Base-by-base conservation (phyloP, 2,329 filamentous ascomycete genomes). In the Cercospora sesami region DNA sequence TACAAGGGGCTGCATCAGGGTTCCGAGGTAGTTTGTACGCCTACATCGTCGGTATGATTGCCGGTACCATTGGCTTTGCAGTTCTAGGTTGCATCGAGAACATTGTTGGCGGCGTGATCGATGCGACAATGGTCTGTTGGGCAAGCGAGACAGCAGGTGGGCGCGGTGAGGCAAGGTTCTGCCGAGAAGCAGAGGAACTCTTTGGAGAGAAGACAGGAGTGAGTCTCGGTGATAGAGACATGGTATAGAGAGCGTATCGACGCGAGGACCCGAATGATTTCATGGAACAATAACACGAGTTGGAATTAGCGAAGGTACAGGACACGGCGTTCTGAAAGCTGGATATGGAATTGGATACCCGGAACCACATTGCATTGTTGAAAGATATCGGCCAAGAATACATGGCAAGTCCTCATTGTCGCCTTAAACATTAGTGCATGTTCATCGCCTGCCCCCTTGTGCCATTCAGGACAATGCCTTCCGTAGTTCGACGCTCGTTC, bases 21-120 rank as follows among this genome's bases (percentile, higher is more conserved):
- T 59, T 81, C 64, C 87, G 87, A 57, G 95, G 95, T 8, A 97
- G 93, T 74, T 85, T 95, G 26, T 99, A 99, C 78, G 95, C 94
- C 2, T 99, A 98, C 76, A 87, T 98, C 1, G 92, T 99, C 23
- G 95, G 94, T 9, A 80, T 99, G 70, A 90, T 98, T 73, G 95
- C 95, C 16, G 93, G 92, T 69, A 93, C 94, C 64, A 97, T 99
- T 73, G 95, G 95, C 7, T 99, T 95, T 89, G 93, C 92, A 5
- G 90, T 98, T 0, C 83, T 99, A n/a, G 78, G 78, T 16, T 78
- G 78, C 6, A 74, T 79, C n/a, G 78, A 80, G 72, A 79, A 79
- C 51, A 77, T 80, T 4, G 75, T 80, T 2, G 77, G 77, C 2
- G 78, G 74, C 12, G 76, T 79, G 7, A 70, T 79, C 60, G 78